Conservation (phyloP, 768 basidiomycete species). For the Boletus patriciae region DNA sequence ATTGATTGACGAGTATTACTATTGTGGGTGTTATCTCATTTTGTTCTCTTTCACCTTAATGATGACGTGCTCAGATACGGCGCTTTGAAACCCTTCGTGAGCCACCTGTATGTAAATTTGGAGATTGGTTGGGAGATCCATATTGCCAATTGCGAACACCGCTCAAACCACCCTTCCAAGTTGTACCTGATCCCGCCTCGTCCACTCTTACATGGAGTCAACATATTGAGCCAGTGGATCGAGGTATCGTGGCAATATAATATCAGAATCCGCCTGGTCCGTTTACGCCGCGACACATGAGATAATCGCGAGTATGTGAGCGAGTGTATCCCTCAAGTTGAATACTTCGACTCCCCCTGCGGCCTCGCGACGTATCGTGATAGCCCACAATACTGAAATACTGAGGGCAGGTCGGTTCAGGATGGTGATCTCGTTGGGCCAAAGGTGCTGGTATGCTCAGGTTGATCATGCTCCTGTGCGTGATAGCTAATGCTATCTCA, state of each 20-base stretch:
- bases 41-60: not conserved
- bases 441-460: conserved; percentile 9
- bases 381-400: conserved; percentile 43
- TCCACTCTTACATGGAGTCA: not conserved
- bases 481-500: not conserved
- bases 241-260: not conserved
- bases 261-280: not conserved
- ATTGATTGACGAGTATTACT: conserved; percentile 86
- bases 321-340: not conserved
- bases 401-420: conserved; percentile 42
- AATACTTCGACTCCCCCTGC: conserved; percentile 30
- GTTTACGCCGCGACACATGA: not conserved
- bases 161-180: not conserved
- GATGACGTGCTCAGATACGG: conserved; percentile 37
- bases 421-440: conserved; percentile 35
- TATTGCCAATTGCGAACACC: not conserved
- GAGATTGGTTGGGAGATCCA: not conserved
- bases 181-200: not conserved
- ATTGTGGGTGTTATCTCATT: conserved; percentile 56
- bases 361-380: conserved; percentile 50
- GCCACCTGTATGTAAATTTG: conserved; percentile 4
- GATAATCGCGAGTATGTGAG: not conserved
- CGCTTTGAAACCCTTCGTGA: conserved; percentile 36
- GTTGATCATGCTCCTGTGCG: not conserved
- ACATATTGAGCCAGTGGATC: not conserved